phyloP scores from a whole-genome alignment of 2,329 filamentous ascomycete species.

The Sclerotinia borealis region DNA sequence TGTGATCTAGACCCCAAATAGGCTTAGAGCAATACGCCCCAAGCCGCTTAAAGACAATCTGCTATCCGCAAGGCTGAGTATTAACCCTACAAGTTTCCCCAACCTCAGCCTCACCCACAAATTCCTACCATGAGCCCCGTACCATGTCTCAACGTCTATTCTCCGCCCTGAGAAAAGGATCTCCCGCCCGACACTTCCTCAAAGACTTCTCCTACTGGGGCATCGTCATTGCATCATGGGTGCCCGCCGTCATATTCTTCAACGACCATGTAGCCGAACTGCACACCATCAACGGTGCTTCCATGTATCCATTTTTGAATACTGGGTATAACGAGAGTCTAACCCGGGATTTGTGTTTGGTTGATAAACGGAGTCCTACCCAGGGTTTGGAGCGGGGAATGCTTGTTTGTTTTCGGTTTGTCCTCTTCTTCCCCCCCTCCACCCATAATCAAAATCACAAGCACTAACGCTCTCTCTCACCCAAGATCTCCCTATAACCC shows the following conservation, averaged over 20 bases:
- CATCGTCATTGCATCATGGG: slow-evolving; percentile 52
- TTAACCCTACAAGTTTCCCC: neutral
- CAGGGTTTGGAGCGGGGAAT: slow-evolving; percentile 61
- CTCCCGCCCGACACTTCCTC: slow-evolving; percentile 17
- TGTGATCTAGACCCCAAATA: too few species aligned
- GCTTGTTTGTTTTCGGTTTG: slow-evolving; percentile 65
- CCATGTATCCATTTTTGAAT: slow-evolving; percentile 76
- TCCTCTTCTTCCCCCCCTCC: neutral
- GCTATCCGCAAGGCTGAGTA: neutral
- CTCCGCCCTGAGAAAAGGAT: slow-evolving; percentile 17
- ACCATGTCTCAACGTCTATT: slow-evolving; percentile 16
- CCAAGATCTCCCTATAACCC: slow-evolving; percentile 65
- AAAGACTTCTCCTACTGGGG: slow-evolving; percentile 39
- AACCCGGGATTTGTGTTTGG: slow-evolving; percentile 50
- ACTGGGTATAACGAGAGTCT: slow-evolving; percentile 53
- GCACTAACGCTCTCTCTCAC: neutral
- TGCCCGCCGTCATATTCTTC: slow-evolving; percentile 56
- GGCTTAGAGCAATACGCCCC: too few species aligned
- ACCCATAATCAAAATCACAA: neutral
- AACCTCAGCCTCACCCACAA: neutral
- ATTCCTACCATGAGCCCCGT: neutral
- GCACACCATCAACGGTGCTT: slow-evolving; percentile 52
- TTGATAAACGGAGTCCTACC: slow-evolving; percentile 52
- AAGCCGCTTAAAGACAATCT: too few species aligned
- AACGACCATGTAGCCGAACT: slow-evolving; percentile 55